Evolutionary conservation across 441 rosid genomes (phyloP).

Genomic region (Erysimum cheiri): DNA sequence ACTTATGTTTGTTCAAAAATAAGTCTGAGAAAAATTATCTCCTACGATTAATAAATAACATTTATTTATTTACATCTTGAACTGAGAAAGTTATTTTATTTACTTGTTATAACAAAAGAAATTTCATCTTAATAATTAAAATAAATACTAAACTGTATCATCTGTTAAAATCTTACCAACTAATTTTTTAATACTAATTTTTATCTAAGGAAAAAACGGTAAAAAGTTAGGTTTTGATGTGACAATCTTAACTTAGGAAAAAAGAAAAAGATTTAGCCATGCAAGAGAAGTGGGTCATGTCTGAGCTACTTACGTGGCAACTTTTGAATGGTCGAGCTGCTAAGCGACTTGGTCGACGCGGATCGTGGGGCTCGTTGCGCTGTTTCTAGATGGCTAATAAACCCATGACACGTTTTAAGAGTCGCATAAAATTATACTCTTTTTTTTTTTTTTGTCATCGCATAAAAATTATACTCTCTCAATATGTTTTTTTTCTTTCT

Average conservation of each 20-base stretch:
- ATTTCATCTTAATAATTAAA: neutral
- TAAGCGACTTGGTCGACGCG: neutral
- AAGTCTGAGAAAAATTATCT: neutral
- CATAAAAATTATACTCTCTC: too few relatives aligned
- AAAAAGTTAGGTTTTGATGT: conserved; percentile 34
- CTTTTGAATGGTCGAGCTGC: conserved; percentile 1
- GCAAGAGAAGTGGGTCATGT: conserved; percentile 29
- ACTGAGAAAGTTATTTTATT: too few relatives aligned
- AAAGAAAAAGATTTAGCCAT: neutral
- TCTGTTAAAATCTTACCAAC: conserved; percentile 11
- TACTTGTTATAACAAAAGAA: neutral
- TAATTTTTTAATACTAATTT: neutral
- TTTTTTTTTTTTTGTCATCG: too few relatives aligned
- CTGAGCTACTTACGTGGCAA: conserved; percentile 7
- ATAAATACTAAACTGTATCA: neutral
- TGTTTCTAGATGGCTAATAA: neutral
- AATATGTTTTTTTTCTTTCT: too few relatives aligned
- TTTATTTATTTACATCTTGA: neutral
- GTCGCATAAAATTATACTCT: too few relatives aligned
- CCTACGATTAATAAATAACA: neutral
- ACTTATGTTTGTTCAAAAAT: neutral
- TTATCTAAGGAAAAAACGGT: conserved; percentile 10
- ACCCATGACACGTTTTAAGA: too few relatives aligned
- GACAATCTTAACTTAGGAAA: conserved; percentile 18
- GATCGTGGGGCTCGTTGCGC: neutral